Evolutionary conservation across 164 flowering plant genomes (phyloP).

Genomic region (Vitis amurensis): DNA sequence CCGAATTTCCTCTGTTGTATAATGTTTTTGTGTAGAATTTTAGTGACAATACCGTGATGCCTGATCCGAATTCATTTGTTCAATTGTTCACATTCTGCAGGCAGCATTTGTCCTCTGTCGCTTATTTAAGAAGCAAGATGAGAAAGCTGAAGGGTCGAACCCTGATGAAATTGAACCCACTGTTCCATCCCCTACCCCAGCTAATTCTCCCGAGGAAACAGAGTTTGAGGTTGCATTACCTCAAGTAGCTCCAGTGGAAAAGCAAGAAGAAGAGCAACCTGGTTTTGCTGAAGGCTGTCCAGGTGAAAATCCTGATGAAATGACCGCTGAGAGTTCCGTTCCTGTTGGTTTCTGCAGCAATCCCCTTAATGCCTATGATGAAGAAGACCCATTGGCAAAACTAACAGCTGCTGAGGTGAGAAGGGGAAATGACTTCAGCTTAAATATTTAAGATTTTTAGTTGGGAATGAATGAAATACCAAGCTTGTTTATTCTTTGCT

Average conservation of each 20-base stretch:
- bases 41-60: neutral
- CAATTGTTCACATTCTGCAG: constrained; percentile 30
- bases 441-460: neutral
- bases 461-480: neutral
- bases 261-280: constrained; percentile 13
- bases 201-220: constrained; percentile 32
- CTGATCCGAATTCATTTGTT: neutral
- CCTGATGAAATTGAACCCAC: constrained; percentile 46
- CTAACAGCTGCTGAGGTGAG: constrained; percentile 35
- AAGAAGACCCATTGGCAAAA: constrained; percentile 24
- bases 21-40: too few species aligned
- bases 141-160: constrained; percentile 36
- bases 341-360: constrained; percentile 22
- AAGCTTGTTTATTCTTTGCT: constrained; percentile 1
- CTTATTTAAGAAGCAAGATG: constrained; percentile 62
- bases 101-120: constrained; percentile 72
- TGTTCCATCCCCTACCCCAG: constrained; percentile 36
- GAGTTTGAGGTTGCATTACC: constrained; percentile 30
- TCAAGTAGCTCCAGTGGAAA: constrained; percentile 19
- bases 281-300: constrained; percentile 11
- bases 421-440: neutral
- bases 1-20: too few species aligned
- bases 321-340: constrained; percentile 11
- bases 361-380: constrained; percentile 24
- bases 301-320: constrained; percentile 16